Percentiles rank a stretch among this genome's conserved stretches.
Evolutionary conservation across 2,329 filamentous ascomycete genomes (phyloP).

Genomic region (Talaromyces sp.): DNA sequence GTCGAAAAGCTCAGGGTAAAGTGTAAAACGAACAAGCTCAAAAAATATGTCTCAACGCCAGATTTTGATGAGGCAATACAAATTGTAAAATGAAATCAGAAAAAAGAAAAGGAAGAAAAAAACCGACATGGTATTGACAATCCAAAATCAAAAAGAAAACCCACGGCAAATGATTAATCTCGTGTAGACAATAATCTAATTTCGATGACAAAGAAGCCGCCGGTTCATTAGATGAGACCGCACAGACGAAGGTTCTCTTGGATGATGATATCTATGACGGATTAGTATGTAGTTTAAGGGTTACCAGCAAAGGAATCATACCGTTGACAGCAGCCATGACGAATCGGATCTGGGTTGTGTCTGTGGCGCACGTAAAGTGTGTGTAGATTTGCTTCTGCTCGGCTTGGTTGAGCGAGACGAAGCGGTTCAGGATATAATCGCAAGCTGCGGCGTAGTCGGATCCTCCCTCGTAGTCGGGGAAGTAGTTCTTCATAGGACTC

Average conservation of each 20-base stretch:
- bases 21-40: conserved; percentile 24
- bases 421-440: conserved; percentile 98
- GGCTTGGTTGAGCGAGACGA: conserved; percentile 96
- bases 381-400: conserved; percentile 99
- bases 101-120: conserved; percentile 3
- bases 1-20: conserved; percentile 15
- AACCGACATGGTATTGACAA: conserved; percentile 11
- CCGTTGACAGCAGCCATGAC: conserved; percentile 99
- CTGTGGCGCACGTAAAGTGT: conserved; percentile 97
- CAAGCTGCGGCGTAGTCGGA: conserved; percentile 93
- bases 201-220: conserved; percentile 5
- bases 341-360: conserved; percentile 98
- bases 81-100: conserved; percentile 12
- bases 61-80: conserved; percentile 25
- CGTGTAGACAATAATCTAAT: conserved; percentile 11
- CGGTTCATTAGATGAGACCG: conserved; percentile 75
- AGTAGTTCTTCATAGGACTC: conserved; percentile 71
- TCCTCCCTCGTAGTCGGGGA: conserved; percentile 78
- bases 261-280: conserved; percentile 85
- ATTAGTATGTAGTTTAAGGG: conserved; percentile 3
- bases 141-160: conserved; percentile 15
- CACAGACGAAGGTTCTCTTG: conserved; percentile 97
- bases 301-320: conserved; percentile 36
- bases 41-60: conserved; percentile 31
- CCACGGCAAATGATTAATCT: conserved; percentile 14